Evolutionary conservation across 2,329 filamentous ascomycete species (phyloP), one percentile per base, ranked within the genome.

Genomic region (Arthrobotrys conoides): DNA sequence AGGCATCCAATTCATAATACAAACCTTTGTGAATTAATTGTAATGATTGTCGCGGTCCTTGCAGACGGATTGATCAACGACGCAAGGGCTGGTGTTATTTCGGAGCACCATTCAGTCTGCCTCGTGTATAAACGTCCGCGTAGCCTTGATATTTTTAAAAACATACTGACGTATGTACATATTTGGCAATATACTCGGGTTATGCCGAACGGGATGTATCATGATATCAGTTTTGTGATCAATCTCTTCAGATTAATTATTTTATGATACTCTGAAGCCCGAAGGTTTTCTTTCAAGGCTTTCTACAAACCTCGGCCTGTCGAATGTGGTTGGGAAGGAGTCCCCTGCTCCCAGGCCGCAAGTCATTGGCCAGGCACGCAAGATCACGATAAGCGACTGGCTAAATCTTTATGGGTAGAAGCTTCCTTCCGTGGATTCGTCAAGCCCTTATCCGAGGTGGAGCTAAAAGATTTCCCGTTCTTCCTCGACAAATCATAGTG

Each of bases 311-410:
- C 33, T 53, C 48, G 24, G 63, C 44, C 18, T 67, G 33, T 51
- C 20, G 20, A 36, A 30, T 41, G 49, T 61, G 61, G 61, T 38
- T 73, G 61, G 69, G 33, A 65, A 38, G 48, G 49, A 49, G n/a
- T 18, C 49, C 59, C 70, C 49, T 66, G 61, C 18, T 51, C 41
- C 61, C 51, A 24, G 18, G 20, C 27, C 27, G 36, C 38, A 38
- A n/a, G 44, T 44, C 49, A 73, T 73, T 66, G 70, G 69, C 24
- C 33, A 65, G 33, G 18, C 36, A 12, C 38, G 49, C 70, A 24
- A 66, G 61, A 73, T 73, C 70, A 48, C 53, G 70, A 73, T 73
- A 73, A 73, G 61, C 70, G 70, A 73, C 61, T 73, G 70, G 61
- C 70, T 59, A 59, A 67, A 73, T 48, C 41, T 61, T 20, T 12